Percentiles rank a stretch among this genome's conserved stretches.
Conservation (phyloP, 306 rosid species). For the Chamaecrista fasciculata region DNA sequence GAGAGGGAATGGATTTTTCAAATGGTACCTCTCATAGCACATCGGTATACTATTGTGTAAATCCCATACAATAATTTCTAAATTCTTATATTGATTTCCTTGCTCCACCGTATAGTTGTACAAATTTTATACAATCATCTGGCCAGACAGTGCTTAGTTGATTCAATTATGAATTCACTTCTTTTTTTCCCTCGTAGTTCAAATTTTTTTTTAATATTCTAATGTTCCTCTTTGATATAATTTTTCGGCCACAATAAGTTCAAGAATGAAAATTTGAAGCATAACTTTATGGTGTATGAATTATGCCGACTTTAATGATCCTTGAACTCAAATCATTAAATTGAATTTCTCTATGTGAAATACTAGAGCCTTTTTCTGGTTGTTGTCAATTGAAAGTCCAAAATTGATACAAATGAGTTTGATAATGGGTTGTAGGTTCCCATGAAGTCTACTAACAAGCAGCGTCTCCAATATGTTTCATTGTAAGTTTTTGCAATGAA, state of each 20-base stretch:
- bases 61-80: neutral
- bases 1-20: neutral
- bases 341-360: too few species aligned
- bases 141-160: neutral
- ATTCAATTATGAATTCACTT: neutral
- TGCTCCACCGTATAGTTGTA: neutral
- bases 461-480: too few species aligned
- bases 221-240: neutral
- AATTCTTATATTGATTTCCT: neutral
- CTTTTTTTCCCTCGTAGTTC: neutral
- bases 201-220: neutral
- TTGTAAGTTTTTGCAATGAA: too few species aligned
- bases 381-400: too few species aligned
- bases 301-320: too few species aligned
- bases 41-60: neutral
- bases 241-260: constrained; percentile 6
- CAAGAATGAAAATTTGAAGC: constrained; percentile 11
- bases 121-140: neutral
- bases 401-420: too few species aligned
- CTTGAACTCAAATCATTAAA: too few species aligned
- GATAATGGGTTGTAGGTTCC: too few species aligned
- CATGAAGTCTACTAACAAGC: too few species aligned
- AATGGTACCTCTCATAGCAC: neutral
- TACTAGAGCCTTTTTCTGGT: too few species aligned
- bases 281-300: constrained; percentile 1